These are phyloP conservation scores for Medicago lupulina DNA, from an alignment of 306 rosid genomes.

Conservation along the genomic window DNA sequence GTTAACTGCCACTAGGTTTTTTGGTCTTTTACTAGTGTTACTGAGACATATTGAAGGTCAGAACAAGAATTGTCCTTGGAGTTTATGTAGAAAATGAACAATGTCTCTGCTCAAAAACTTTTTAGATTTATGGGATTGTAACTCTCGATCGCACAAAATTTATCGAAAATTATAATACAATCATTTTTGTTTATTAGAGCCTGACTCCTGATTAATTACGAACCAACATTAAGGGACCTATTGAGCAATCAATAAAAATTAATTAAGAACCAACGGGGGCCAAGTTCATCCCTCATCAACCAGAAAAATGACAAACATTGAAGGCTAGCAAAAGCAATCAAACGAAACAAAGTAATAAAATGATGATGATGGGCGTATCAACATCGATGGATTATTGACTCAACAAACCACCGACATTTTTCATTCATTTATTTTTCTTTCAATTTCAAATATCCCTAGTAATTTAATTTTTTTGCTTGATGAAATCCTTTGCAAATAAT, in stretches of 20 bases:
- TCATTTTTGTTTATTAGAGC: too few relatives aligned
- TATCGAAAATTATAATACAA: too few relatives aligned
- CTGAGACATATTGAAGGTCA: too few relatives aligned
- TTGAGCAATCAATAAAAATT: too few relatives aligned
- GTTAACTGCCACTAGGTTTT: too few relatives aligned
- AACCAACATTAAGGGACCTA: too few relatives aligned
- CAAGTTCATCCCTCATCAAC: not conserved
- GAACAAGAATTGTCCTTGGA: not conserved
- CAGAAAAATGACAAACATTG: not conserved
- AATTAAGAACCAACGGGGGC: not conserved
- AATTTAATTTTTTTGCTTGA: not conserved
- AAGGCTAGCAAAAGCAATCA: not conserved
- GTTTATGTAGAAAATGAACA: not conserved
- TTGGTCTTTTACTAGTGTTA: too few relatives aligned
- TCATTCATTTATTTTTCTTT: not conserved
- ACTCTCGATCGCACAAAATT: too few relatives aligned
- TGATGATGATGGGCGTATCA: constrained; percentile 10
- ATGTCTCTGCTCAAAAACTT: too few relatives aligned
- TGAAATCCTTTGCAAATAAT: not conserved
- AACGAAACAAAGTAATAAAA: not conserved
- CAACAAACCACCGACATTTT: constrained; percentile 36
- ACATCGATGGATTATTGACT: constrained; percentile 10
- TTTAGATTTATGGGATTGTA: too few relatives aligned
- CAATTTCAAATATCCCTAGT: not conserved
- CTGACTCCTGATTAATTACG: too few relatives aligned